Conservation (phyloP, 1,284 basidiomycete species). For the Apiotrichum veenhuisii region DNA sequence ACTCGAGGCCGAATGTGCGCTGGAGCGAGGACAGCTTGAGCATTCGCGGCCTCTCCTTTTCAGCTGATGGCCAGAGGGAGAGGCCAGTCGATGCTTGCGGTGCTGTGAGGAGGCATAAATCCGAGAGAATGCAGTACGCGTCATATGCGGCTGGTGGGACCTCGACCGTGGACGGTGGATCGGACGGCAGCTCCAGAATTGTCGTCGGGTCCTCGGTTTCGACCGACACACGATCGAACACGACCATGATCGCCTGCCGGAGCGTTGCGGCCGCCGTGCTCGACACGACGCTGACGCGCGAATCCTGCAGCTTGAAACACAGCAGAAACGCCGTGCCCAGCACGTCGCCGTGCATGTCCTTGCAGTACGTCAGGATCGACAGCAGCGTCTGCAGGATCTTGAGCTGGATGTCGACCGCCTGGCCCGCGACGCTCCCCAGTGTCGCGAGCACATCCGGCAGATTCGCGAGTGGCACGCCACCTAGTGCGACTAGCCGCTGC, state of each 20-base stretch:
- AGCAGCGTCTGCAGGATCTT: conserved; percentile 86
- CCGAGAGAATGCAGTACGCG: conserved; percentile 82
- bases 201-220: conserved; percentile 1
- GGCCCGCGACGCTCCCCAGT: conserved; percentile 78
- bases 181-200: conserved; percentile 16
- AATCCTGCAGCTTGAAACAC: conserved; percentile 93
- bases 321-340: conserved; percentile 77
- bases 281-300: conserved; percentile 89
- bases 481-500: conserved; percentile 82
- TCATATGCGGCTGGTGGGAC: conserved; percentile 74
- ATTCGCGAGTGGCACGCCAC: conserved; percentile 64
- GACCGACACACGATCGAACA: conserved; percentile 79
- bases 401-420: conserved; percentile 91
- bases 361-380: conserved; percentile 81
- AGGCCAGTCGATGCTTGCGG: conserved; percentile 21
- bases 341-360: conserved; percentile 69
- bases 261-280: conserved; percentile 95
- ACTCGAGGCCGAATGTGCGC: conserved; percentile 89
- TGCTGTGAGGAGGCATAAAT: conserved; percentile 73
- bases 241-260: conserved; percentile 94
- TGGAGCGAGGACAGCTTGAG: conserved; percentile 79
- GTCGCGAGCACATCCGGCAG: conserved; percentile 75
- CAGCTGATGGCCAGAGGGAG: conserved; percentile 32
- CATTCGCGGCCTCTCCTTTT: conserved; percentile 70
- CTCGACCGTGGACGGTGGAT: conserved; percentile 33